Evolutionary conservation across 495 filamentous ascomycete species (phyloP), one percentile per base, ranked within the genome.

Genomic region (Hypomontagnella monticulosa): DNA sequence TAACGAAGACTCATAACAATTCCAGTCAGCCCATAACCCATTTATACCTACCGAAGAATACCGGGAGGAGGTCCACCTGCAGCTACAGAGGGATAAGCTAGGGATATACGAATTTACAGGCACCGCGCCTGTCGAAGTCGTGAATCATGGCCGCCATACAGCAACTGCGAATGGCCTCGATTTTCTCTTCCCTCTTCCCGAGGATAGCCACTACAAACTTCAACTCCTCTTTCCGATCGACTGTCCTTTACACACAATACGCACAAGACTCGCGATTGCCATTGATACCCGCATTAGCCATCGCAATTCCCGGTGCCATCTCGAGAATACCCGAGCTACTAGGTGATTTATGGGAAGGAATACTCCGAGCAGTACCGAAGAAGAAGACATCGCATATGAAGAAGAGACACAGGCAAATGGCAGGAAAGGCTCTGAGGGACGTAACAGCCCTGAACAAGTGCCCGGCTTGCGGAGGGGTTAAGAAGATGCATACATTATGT

Each of bases 301-400:
- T 87, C 49, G 78, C 80, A 4, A 74, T 89, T 4, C 84, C 87
- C 23, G 76, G 82, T 18, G 74, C 78, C n/a, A 80, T 89, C 60
- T 81, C 80, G 46, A 77, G 71, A 36, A 69, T 85, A 75, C 77
- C 78, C 10, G 77, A 74, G 10, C 66, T 95, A 3, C 74, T 96
- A 14, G 84, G 84, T 43, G 91, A 88, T 36, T 84, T 99, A 61
- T 98, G 94, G 91, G 96, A 97, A 62, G 92, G 90, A 1, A 85
- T 98, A 36, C 87, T 99, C 33, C 88, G 88, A 63, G 95, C 95
- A 3, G 95, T 97, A 4, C 95, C 95, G 8, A 99, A 99, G 84
- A 98, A 97, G 80, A 99, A 98, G 86, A 96, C 93, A 8, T 97
- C 94, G 19, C 91, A 99, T 76, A 92, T 91, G 84, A 97, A 96